phyloP scores from a whole-genome alignment of 176 grass and related monocot genomes.

The Sorghum bicolor region Sorghum_bicolor_NCBIv3 NC_012871.2:69899001-69899500 shows the following conservation, averaged over 20 bases:
- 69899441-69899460: neutral
- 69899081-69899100: neutral
- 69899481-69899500: too few relatives aligned
- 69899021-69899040: neutral
- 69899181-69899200: neutral
- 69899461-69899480: too few relatives aligned
- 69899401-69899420: neutral
- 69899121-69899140: constrained; percentile 30
- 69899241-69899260: neutral
- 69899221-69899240: neutral
- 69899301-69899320: neutral
- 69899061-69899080: neutral
- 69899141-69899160: constrained; percentile 15
- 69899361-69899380: neutral
- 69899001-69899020: neutral
- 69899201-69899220: neutral
- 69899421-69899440: neutral
- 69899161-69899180: neutral
- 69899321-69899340: neutral
- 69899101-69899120: neutral
- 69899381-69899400: neutral
- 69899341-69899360: neutral
- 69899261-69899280: neutral
- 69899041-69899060: neutral
- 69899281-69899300: neutral